Conservation (phyloP, 148 eudicot genomes). For the Simmondsia chinensis region DNA sequence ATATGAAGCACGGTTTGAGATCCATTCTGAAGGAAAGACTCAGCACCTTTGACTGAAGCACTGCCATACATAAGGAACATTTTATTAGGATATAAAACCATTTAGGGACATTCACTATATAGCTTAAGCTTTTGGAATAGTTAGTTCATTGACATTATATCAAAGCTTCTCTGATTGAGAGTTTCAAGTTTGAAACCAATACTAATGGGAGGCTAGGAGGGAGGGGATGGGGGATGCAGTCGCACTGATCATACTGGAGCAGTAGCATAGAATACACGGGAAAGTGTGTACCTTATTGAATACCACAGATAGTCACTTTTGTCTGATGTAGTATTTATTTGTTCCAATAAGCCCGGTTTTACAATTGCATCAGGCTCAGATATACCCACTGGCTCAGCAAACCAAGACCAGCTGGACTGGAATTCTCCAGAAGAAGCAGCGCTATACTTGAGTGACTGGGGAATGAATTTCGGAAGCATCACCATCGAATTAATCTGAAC, state of each 20-base stretch:
- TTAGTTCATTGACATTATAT: no score
- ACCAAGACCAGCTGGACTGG: conserved; percentile 68
- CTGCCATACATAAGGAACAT: conserved; percentile 26
- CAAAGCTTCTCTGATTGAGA: no score
- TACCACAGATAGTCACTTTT: conserved; percentile 93
- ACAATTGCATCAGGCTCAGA: conserved; percentile 46
- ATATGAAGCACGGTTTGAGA: conserved; percentile 66
- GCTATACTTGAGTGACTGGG: conserved; percentile 26
- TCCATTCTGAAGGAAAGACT: conserved; percentile 60
- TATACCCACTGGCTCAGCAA: conserved; percentile 79
- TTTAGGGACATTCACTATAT: neutral
- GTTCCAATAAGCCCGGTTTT: conserved; percentile 65
- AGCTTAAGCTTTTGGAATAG: no score
- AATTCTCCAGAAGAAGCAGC: conserved; percentile 28
- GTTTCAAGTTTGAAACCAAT: no score
- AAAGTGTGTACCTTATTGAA: conserved; percentile 52
- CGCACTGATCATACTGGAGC: no score
- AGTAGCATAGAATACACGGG: neutral
- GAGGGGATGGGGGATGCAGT: no score
- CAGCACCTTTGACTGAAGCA: conserved; percentile 40
- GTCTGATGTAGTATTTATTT: conserved; percentile 91
- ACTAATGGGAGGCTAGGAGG: no score
- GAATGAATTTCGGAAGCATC: conserved; percentile 40
- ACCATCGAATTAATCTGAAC: conserved; percentile 67
- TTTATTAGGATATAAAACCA: neutral